A percentile compares a stretch with the other conserved stretches of the same genome.
phyloP scores from a whole-genome alignment of 768 basidiomycete genomes.

The Pholiota conissans region DNA sequence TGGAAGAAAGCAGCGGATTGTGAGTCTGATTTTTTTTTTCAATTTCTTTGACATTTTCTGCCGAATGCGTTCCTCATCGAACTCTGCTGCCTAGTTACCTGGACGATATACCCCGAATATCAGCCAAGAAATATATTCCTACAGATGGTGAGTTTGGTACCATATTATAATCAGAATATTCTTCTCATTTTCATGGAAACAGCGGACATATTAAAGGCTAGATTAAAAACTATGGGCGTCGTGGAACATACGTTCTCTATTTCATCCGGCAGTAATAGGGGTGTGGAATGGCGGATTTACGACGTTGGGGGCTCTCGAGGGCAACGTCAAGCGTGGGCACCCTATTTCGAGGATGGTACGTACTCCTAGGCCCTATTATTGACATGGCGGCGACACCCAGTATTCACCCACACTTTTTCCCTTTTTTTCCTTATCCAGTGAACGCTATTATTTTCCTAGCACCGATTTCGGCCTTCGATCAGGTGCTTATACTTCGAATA shows the following conservation, averaged over 20 bases:
- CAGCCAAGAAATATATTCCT: slow-evolving; percentile 79
- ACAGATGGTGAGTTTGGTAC: slow-evolving; percentile 55
- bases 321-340: slow-evolving; percentile 85
- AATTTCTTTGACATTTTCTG: background rate
- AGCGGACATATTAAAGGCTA: slow-evolving; percentile 81
- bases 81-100: slow-evolving; percentile 58
- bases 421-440: slow-evolving; percentile 54
- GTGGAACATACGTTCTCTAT: slow-evolving; percentile 77
- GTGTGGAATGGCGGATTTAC: slow-evolving; percentile 78
- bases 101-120: slow-evolving; percentile 78
- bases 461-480: slow-evolving; percentile 87
- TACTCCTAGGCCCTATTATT: slow-evolving; percentile 7
- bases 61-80: slow-evolving; percentile 1
- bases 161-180: slow-evolving; percentile 3
- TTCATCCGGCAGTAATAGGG: slow-evolving; percentile 52
- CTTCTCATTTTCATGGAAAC: slow-evolving; percentile 10
- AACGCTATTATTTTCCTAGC: slow-evolving; percentile 89
- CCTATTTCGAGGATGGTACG: slow-evolving; percentile 84
- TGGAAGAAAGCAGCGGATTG: slow-evolving; percentile 88
- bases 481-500: slow-evolving; percentile 32
- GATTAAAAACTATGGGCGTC: slow-evolving; percentile 81
- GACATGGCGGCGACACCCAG: background rate
- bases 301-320: slow-evolving; percentile 83
- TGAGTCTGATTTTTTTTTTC: slow-evolving; percentile 36
- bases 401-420: slow-evolving; percentile 3